Evolutionary conservation across 2,329 filamentous ascomycete genomes (phyloP).

Genomic region (Diaporthe amygdali): DNA sequence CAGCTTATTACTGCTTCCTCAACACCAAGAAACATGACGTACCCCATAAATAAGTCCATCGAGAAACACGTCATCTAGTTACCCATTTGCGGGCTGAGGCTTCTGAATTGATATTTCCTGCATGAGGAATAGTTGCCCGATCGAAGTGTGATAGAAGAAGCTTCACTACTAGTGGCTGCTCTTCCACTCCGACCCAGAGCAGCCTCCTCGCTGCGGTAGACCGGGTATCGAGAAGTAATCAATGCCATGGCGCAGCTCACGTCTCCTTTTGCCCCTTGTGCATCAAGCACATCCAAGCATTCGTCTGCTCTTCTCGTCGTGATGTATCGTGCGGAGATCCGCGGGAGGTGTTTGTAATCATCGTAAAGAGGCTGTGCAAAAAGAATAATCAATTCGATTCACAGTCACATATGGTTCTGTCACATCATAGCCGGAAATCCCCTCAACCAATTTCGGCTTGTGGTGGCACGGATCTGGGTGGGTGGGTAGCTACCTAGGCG

Average conservation of each 20-base stretch:
- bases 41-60: no score
- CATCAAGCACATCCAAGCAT: background rate
- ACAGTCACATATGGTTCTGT: background rate
- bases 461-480: background rate
- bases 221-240: background rate
- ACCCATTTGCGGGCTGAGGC: no score
- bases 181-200: no score
- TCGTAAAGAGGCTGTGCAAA: background rate
- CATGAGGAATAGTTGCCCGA: no score
- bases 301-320: background rate
- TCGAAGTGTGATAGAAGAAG: no score
- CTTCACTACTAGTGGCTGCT: no score
- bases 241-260: background rate
- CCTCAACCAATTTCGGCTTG: conserved; percentile 2
- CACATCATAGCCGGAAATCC: background rate
- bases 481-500: background rate
- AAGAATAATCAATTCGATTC: background rate
- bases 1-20: no score
- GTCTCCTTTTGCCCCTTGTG: background rate
- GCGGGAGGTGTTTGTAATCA: background rate
- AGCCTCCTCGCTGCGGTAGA: background rate
- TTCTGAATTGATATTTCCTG: no score
- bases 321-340: background rate
- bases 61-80: no score
- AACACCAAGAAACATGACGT: no score